A percentile compares a stretch with the other conserved stretches of the same genome.
phyloP scores from a whole-genome alignment of 2,329 filamentous ascomycete species.

The Aschersonia sp. region DNA sequence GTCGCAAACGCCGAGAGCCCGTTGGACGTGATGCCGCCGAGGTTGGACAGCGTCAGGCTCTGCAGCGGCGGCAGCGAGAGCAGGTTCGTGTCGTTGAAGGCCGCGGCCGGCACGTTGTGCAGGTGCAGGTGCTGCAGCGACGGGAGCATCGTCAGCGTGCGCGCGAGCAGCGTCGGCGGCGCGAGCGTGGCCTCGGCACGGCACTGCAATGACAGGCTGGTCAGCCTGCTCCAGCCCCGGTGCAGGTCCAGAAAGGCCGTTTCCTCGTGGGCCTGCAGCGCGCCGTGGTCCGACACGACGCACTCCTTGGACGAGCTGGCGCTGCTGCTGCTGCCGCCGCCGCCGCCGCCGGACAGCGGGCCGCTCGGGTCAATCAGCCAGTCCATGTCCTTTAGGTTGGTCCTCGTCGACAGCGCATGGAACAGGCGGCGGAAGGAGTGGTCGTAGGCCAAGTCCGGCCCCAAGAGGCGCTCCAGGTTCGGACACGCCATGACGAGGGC shows the following conservation, averaged over 20 bases:
- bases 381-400: constrained; percentile 39
- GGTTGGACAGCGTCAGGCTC: constrained; percentile 38
- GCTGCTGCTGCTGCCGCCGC: constrained; percentile 7
- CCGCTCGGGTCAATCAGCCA: constrained; percentile 36
- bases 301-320: constrained; percentile 13
- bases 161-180: constrained; percentile 35
- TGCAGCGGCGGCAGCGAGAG: constrained; percentile 38
- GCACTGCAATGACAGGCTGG: constrained; percentile 43
- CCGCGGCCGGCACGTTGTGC: constrained; percentile 37
- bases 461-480: constrained; percentile 43
- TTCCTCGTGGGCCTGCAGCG: constrained; percentile 17
- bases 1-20: constrained; percentile 44
- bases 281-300: constrained; percentile 14
- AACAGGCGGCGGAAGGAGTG: constrained; percentile 41
- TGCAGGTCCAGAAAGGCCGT: constrained; percentile 35
- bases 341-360: background rate
- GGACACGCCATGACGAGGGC: constrained; percentile 50
- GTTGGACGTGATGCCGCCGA: constrained; percentile 38
- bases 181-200: constrained; percentile 38
- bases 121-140: constrained; percentile 43
- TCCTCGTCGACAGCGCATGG: constrained; percentile 43
- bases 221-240: constrained; percentile 38
- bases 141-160: constrained; percentile 34
- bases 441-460: constrained; percentile 37
- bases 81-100: constrained; percentile 42